Percentiles rank a stretch among this genome's conserved stretches.
These are phyloP conservation scores for Amaranthus cruentus DNA, from an alignment of 148 eudicot species.

Conservation along the genomic window DNA sequence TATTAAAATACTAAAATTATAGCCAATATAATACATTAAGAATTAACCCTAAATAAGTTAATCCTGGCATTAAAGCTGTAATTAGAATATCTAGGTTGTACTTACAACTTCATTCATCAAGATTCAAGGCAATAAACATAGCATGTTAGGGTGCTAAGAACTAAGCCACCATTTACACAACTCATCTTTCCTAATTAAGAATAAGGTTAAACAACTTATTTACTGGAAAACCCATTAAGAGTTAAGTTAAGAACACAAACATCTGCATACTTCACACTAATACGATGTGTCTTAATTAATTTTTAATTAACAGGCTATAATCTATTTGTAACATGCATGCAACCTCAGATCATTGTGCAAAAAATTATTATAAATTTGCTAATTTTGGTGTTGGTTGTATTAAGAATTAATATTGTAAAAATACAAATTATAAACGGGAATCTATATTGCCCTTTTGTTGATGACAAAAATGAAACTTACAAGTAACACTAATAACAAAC, in stretches of 20 bases:
- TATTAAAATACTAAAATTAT: background rate
- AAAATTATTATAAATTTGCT: too few species aligned
- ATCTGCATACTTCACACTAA: background rate
- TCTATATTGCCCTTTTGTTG: too few species aligned
- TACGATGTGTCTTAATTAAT: too few species aligned
- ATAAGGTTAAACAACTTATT: constrained; percentile 23
- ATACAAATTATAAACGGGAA: too few species aligned
- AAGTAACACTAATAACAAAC: too few species aligned
- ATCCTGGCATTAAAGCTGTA: constrained; percentile 18
- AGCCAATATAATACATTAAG: constrained; percentile 11
- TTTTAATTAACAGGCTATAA: too few species aligned
- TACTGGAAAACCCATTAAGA: constrained; percentile 16
- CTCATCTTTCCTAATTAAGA: constrained; percentile 29
- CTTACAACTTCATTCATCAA: constrained; percentile 25
- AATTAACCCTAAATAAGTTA: background rate
- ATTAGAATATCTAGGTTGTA: constrained; percentile 30
- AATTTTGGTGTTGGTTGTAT: too few species aligned
- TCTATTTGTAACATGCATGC: too few species aligned
- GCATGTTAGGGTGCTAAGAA: constrained; percentile 36
- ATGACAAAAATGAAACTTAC: too few species aligned
- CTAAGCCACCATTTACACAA: constrained; percentile 22
- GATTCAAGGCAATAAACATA: constrained; percentile 26
- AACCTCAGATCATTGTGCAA: too few species aligned
- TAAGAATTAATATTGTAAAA: too few species aligned
- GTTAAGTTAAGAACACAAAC: constrained; percentile 7